These are phyloP conservation scores for Saccharomycopsis malanga DNA, from an alignment of 805 yeast genomes.

Conservation along the genomic window DNA sequence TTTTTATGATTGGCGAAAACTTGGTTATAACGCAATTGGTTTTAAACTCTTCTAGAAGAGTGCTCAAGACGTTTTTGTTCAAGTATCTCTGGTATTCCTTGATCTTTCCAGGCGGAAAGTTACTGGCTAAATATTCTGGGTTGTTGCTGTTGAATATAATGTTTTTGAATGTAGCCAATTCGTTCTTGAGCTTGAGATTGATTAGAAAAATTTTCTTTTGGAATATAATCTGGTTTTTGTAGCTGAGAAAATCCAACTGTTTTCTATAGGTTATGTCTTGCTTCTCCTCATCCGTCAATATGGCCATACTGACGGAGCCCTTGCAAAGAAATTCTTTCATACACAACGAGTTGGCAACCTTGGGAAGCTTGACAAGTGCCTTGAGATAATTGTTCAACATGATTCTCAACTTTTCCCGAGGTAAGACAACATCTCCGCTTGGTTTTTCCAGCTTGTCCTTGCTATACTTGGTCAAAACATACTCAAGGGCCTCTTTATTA, in stretches of 20 bases:
- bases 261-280: conserved; percentile 61
- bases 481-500: conserved; percentile 7
- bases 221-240: conserved; percentile 62
- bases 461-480: conserved; percentile 1
- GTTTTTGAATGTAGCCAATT: conserved; percentile 16
- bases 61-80: conserved; percentile 45
- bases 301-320: conserved; percentile 32
- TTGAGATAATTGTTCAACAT: conserved; percentile 70
- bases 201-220: conserved; percentile 52
- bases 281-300: conserved; percentile 3
- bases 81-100: conserved; percentile 32
- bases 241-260: conserved; percentile 52
- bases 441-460: not conserved
- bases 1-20: conserved; percentile 57
- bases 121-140: conserved; percentile 7
- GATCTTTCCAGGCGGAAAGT: conserved; percentile 35
- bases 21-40: conserved; percentile 43
- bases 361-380: conserved; percentile 43
- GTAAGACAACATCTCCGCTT: conserved; percentile 30
- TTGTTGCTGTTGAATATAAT: conserved; percentile 12
- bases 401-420: conserved; percentile 71
- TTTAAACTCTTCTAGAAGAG: conserved; percentile 62
- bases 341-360: conserved; percentile 76
- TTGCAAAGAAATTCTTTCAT: conserved; percentile 48
- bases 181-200: conserved; percentile 27